These are phyloP conservation scores for Penicillium angulare DNA, from an alignment of 495 filamentous ascomycete genomes.

Conservation along the genomic window DNA sequence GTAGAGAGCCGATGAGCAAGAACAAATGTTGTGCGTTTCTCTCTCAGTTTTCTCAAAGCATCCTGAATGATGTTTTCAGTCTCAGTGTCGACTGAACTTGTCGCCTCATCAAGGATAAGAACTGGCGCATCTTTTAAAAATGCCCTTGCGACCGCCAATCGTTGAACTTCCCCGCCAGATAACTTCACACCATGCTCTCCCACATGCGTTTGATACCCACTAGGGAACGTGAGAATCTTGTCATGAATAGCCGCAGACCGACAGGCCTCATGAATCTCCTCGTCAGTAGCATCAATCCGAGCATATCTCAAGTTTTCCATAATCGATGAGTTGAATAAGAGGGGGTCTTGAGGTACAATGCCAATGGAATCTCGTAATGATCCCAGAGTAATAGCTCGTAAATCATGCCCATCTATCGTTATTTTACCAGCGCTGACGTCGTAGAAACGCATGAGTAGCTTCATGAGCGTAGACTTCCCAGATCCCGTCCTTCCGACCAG, in stretches of 20 bases:
- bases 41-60: neutral
- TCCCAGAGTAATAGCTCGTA: slow-evolving; percentile 63
- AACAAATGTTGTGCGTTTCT: neutral
- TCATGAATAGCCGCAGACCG: slow-evolving; percentile 67
- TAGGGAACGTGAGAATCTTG: slow-evolving; percentile 63
- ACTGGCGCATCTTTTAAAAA: slow-evolving; percentile 38
- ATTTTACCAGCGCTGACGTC: slow-evolving; percentile 63
- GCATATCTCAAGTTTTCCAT: slow-evolving; percentile 75
- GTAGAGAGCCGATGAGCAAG: slow-evolving; percentile 27
- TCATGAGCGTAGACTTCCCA: slow-evolving; percentile 75
- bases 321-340: slow-evolving; percentile 70
- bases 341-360: slow-evolving; percentile 66
- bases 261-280: slow-evolving; percentile 69
- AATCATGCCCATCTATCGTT: slow-evolving; percentile 71
- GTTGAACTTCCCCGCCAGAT: slow-evolving; percentile 73
- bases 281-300: slow-evolving; percentile 55
- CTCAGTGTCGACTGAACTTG: slow-evolving; percentile 52
- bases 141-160: slow-evolving; percentile 71
- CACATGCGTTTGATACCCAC: slow-evolving; percentile 59
- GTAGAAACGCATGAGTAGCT: slow-evolving; percentile 70
- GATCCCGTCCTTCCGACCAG: slow-evolving; percentile 76
- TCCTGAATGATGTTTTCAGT: slow-evolving; percentile 42
- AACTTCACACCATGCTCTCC: slow-evolving; percentile 66
- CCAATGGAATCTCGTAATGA: slow-evolving; percentile 68
- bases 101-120: slow-evolving; percentile 59